These are phyloP conservation scores for Achlya hypogyna DNA, from an alignment of 352 stramenopile species.

Conservation along the genomic window DNA sequence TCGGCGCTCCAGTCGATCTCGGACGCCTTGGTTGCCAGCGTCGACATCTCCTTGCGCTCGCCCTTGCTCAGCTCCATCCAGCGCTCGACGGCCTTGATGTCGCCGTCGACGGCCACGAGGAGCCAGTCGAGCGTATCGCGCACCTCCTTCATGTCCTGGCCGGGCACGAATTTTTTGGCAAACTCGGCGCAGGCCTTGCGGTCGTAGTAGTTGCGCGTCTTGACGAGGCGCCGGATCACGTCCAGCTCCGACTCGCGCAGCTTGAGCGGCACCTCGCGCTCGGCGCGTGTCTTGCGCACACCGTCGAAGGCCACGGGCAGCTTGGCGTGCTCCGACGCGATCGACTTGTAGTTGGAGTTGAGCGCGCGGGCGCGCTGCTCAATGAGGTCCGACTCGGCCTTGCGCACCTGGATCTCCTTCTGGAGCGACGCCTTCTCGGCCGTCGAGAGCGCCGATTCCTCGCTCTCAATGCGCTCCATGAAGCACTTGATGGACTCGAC, in stretches of 20 bases:
- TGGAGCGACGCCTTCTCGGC: constrained; percentile 78
- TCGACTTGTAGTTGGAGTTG: constrained; percentile 84
- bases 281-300: constrained; percentile 65
- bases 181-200: constrained; percentile 71
- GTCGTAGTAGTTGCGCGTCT: constrained; percentile 86
- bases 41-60: constrained; percentile 79
- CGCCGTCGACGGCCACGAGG: constrained; percentile 55
- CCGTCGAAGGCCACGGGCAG: constrained; percentile 73
- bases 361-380: constrained; percentile 74
- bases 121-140: constrained; percentile 81
- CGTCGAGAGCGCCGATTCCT: constrained; percentile 70
- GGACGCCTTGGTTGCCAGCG: constrained; percentile 71
- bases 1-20: constrained; percentile 84
- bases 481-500: constrained; percentile 83
- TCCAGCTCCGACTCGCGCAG: constrained; percentile 70
- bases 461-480: constrained; percentile 85
- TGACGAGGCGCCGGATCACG: constrained; percentile 63
- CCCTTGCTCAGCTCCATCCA: constrained; percentile 76
- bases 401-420: constrained; percentile 76
- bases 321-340: constrained; percentile 79
- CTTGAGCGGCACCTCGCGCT: constrained; percentile 56
- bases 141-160: constrained; percentile 68
- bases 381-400: constrained; percentile 68
- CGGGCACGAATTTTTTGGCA: constrained; percentile 72
- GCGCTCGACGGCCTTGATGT: constrained; percentile 81